Evolutionary conservation across 2,329 filamentous ascomycete genomes (phyloP), one percentile per base, ranked within the genome.

Genomic region (Cadophora sp.): DNA sequence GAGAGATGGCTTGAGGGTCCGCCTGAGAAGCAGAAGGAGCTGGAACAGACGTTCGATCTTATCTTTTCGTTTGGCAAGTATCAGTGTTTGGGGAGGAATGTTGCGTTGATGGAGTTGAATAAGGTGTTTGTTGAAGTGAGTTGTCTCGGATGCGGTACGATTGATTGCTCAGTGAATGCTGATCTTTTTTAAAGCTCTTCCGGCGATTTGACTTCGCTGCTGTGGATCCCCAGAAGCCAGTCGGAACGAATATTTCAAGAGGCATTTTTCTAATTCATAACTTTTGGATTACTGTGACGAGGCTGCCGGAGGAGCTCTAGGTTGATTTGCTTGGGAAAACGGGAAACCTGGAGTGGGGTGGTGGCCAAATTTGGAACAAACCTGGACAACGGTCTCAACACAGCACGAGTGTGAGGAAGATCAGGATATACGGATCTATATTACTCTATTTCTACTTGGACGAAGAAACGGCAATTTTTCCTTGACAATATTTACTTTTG

Each of bases 21-120:
- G 7, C 48, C 51, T 1, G 71, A 68, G 13, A 60, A 67, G 22
- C 39, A 66, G 14, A 33, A 66, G 18, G 74, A 75, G 18, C 83
- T 82, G 77, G 75, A 78, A 33, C 73, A 74, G 45, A 80, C 78
- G 1, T 74, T 80, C 47, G 82, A 83, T 51, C 72, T 81, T 14
- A 75, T 81, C 0, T 84, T 84, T 71, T 79, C 79, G 14, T 75
- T 78, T 16, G 82, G 83, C 0, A 78, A 78, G 43, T 82, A 77
- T 66, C 73, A 78, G 70, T 84, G 83, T 69, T 72, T 84, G 18
- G 83, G 83, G 9, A 81, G 78, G 71, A 74, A 79, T 0, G 81
- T 85, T 62, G 83, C 83, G 1, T 71, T 81, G 65, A 82, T 84
- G 77, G 83, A 84, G 73, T 70, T 84, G 50, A 79, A 83, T 69